These are phyloP conservation scores for Sporothrix variecibatus DNA, from an alignment of 2,329 filamentous ascomycete species.

Conservation along the genomic window DNA sequence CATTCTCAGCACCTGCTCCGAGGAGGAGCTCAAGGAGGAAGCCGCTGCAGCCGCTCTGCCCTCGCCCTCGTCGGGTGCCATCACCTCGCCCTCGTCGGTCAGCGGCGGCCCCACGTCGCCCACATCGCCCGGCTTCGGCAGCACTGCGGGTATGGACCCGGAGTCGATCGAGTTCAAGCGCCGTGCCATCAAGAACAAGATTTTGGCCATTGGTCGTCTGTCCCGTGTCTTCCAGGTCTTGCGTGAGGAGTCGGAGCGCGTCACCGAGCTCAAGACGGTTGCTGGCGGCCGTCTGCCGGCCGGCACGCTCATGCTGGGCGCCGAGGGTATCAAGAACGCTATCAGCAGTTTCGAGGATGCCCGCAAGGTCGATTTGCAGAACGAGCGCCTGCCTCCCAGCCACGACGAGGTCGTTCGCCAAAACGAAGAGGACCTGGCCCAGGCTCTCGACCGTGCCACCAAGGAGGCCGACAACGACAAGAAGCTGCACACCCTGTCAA, in stretches of 20 bases:
- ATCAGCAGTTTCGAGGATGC: constrained; percentile 97
- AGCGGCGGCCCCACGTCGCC: constrained; percentile 31
- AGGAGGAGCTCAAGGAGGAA: constrained; percentile 93
- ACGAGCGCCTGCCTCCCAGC: constrained; percentile 88
- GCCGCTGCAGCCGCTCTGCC: constrained; percentile 68
- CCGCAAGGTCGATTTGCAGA: constrained; percentile 93
- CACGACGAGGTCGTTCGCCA: constrained; percentile 88
- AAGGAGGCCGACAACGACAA: constrained; percentile 91
- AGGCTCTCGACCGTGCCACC: constrained; percentile 82
- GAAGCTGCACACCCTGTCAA: constrained; percentile 80
- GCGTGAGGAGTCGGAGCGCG: constrained; percentile 93
- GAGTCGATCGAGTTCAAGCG: constrained; percentile 92
- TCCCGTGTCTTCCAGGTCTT: constrained; percentile 98
- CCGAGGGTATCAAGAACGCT: constrained; percentile 97
- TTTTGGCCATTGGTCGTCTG: constrained; percentile 91
- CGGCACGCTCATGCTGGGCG: constrained; percentile 95
- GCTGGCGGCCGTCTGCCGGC: constrained; percentile 89
- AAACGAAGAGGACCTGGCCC: constrained; percentile 76
- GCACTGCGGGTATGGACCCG: constrained; percentile 55
- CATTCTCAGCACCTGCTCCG: constrained; percentile 97
- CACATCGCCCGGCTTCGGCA: constrained; percentile 34
- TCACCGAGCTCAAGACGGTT: constrained; percentile 96
- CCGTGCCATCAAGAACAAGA: constrained; percentile 99
- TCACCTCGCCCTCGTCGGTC: constrained; percentile 45
- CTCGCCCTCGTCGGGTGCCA: constrained; percentile 73